These are phyloP conservation scores for Dipteronia dyeriana DNA, from an alignment of 345 rosid genomes.

Conservation along the genomic window DNA sequence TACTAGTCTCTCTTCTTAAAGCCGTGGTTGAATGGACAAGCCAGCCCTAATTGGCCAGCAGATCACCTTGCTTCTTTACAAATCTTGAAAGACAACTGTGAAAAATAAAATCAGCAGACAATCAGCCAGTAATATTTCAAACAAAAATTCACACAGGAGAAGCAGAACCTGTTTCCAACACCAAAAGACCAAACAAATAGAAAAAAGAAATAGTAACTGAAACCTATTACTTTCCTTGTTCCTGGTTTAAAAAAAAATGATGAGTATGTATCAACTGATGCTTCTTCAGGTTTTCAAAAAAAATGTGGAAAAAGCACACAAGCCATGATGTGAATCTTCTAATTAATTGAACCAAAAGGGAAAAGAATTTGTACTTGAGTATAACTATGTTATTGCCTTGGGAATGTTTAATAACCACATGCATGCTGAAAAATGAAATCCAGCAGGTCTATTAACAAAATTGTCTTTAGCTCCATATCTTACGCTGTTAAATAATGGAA, in stretches of 20 bases:
- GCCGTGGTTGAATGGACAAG: constrained; percentile 39
- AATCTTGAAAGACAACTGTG: constrained; percentile 20
- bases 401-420: background rate
- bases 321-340: background rate
- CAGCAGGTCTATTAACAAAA: background rate
- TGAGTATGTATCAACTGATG: background rate
- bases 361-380: background rate
- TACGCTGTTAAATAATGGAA: background rate
- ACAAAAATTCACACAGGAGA: background rate
- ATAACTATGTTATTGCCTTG: background rate
- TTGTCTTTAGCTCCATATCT: background rate
- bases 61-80: constrained; percentile 6
- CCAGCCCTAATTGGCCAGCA: constrained; percentile 45
- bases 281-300: background rate
- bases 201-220: background rate
- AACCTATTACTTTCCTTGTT: background rate
- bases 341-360: background rate
- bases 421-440: background rate
- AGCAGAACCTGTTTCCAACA: background rate
- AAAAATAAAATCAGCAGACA: constrained; percentile 2
- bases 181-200: background rate
- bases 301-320: background rate
- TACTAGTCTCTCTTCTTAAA: constrained; percentile 26
- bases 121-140: background rate
- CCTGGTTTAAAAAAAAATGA: background rate